Percentiles rank a stretch among this genome's conserved stretches.
Evolutionary conservation across 2,329 filamentous ascomycete genomes (phyloP).

Genomic region (Alternaria sp.): DNA sequence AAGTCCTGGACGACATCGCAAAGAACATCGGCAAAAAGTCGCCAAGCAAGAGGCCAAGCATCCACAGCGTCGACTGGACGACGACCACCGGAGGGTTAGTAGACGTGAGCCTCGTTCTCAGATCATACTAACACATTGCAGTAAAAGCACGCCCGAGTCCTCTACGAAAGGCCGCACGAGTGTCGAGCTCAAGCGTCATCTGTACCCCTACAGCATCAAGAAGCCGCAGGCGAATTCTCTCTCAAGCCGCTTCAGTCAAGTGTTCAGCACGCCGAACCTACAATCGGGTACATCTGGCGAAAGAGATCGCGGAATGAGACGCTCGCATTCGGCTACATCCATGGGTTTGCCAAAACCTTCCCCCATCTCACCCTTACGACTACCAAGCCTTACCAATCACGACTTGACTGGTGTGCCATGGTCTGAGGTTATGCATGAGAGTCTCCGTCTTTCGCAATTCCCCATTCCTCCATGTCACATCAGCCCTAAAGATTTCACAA

Average conservation of each 20-base stretch:
- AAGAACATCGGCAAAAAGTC: slow-evolving; percentile 42
- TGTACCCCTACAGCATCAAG: slow-evolving; percentile 38
- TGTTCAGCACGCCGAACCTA: slow-evolving; percentile 46
- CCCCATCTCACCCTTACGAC: slow-evolving; percentile 34
- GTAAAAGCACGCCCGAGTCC: slow-evolving; percentile 41
- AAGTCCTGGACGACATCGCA: slow-evolving; percentile 46
- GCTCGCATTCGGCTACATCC: slow-evolving; percentile 46
- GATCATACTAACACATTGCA: slow-evolving; percentile 25
- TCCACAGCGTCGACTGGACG: slow-evolving; percentile 49
- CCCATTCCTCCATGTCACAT: slow-evolving; percentile 28
- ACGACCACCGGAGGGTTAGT: slow-evolving; percentile 41
- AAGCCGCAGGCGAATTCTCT: slow-evolving; percentile 26
- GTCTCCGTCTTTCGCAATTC: slow-evolving; percentile 44
- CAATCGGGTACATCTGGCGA: slow-evolving; percentile 23
- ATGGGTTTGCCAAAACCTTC: slow-evolving; percentile 34
- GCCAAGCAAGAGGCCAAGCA: slow-evolving; percentile 45
- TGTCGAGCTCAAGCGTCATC: slow-evolving; percentile 16
- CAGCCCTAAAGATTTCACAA: slow-evolving; percentile 26
- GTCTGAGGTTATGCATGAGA: slow-evolving; percentile 41
- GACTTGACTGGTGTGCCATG: slow-evolving; percentile 38
- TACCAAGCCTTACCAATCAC: slow-evolving; percentile 40
- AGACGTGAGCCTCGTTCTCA: background rate
- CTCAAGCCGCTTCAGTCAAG: slow-evolving; percentile 32
- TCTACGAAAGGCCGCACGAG: slow-evolving; percentile 29
- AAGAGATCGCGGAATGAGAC: slow-evolving; percentile 35